These are phyloP conservation scores for Uncinocarpus reesii DNA, from an alignment of 2,329 filamentous ascomycete species.

Conservation along the genomic window DNA sequence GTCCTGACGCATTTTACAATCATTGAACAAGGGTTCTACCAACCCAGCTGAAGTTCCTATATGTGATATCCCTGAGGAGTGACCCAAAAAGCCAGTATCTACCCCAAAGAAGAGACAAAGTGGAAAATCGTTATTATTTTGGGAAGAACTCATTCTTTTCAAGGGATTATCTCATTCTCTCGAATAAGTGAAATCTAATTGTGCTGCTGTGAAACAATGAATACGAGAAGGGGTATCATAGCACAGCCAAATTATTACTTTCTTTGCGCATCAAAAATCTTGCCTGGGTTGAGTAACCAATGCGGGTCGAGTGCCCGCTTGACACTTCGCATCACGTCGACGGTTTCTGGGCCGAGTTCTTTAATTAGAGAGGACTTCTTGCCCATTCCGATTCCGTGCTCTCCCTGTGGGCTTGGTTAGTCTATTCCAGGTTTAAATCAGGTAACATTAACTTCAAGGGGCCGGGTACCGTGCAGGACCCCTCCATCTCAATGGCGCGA, in stretches of 20 bases:
- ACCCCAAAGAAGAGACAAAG: too few relatives aligned
- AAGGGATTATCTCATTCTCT: too few relatives aligned
- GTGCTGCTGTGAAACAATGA: not conserved
- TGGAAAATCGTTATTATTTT: too few relatives aligned
- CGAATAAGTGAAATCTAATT: not conserved
- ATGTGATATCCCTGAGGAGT: too few relatives aligned
- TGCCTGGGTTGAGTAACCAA: slow-evolving; percentile 86
- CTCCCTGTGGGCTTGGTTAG: slow-evolving; percentile 44
- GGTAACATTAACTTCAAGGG: not conserved
- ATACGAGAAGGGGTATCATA: not conserved
- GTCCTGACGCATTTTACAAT: too few relatives aligned
- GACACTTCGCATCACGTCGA: slow-evolving; percentile 74
- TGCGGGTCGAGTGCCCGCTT: slow-evolving; percentile 73
- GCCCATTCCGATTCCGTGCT: slow-evolving; percentile 75
- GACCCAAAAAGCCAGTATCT: too few relatives aligned
- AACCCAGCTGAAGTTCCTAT: too few relatives aligned
- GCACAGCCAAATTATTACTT: not conserved
- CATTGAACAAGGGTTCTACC: too few relatives aligned
- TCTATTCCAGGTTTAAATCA: not conserved
- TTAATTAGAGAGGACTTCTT: slow-evolving; percentile 71
- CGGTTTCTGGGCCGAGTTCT: slow-evolving; percentile 69
- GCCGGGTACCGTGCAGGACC: slow-evolving; percentile 59
- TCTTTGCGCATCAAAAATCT: slow-evolving; percentile 62
- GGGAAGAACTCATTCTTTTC: too few relatives aligned
- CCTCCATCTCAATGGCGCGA: slow-evolving; percentile 86